These are phyloP conservation scores for Berberis vulgaris DNA, from an alignment of 164 flowering plant genomes.

Conservation along the genomic window DNA sequence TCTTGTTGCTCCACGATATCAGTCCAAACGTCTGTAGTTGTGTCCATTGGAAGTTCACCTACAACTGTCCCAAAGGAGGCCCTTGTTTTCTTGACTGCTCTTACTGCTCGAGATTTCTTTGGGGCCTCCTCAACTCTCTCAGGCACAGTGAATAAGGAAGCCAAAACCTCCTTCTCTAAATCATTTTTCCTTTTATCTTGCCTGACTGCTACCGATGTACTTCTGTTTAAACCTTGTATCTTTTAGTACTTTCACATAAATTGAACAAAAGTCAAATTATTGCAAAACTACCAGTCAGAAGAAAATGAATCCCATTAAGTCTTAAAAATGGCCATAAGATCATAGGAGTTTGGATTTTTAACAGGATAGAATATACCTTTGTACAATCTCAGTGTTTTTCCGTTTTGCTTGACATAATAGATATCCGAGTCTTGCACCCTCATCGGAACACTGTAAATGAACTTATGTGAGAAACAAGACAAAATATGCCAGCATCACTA, in stretches of 20 bases:
- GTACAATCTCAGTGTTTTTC: background rate
- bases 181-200: slow-evolving; percentile 19
- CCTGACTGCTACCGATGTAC: slow-evolving; percentile 11
- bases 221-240: slow-evolving; percentile 2
- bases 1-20: background rate
- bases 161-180: slow-evolving; percentile 43
- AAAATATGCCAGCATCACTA: background rate
- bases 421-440: slow-evolving; percentile 6
- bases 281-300: background rate
- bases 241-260: background rate
- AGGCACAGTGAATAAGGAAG: slow-evolving; percentile 36
- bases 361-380: slow-evolving; percentile 12
- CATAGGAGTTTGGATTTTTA: background rate
- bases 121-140: slow-evolving; percentile 33
- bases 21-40: slow-evolving; percentile 18
- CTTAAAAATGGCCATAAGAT: too few relatives aligned
- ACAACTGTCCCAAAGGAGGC: slow-evolving; percentile 22
- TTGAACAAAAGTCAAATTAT: background rate
- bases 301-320: background rate
- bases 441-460: slow-evolving; percentile 16
- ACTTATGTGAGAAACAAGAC: slow-evolving; percentile 6
- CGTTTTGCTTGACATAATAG: slow-evolving; percentile 4
- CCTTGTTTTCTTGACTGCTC: slow-evolving; percentile 16
- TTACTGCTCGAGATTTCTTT: slow-evolving; percentile 10
- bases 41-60: slow-evolving; percentile 9